Evolutionary conservation across 1,139 yeast genomes (phyloP).

Genomic region (Pichia sp.): DNA sequence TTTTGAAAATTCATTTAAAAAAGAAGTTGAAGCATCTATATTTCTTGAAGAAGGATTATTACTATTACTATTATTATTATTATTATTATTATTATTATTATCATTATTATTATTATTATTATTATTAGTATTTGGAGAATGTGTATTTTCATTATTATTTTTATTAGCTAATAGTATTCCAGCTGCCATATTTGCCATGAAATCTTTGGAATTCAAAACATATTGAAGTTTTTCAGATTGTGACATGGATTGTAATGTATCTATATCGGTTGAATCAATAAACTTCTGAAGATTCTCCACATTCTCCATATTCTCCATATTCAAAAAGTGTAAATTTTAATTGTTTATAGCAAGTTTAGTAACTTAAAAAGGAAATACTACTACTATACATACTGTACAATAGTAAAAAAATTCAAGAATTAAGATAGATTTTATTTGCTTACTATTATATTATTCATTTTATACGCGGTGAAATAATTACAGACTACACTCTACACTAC

Average conservation of each 20-base stretch:
- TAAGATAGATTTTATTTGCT: too few species aligned
- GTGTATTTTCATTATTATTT: background rate
- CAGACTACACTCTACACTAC: too few species aligned
- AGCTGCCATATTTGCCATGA: conserved; percentile 12
- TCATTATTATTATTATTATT: background rate
- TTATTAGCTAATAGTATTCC: background rate
- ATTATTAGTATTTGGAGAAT: background rate
- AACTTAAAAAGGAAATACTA: too few species aligned
- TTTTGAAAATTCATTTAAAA: conserved; percentile 5
- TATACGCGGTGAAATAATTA: too few species aligned
- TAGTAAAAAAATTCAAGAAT: too few species aligned
- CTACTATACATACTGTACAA: too few species aligned
- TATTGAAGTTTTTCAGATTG: conserved; percentile 17
- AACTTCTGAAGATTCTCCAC: conserved; percentile 10
- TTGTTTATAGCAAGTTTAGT: too few species aligned
- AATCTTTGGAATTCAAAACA: conserved; percentile 15
- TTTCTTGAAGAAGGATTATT: background rate
- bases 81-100: too few species aligned
- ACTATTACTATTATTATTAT: background rate
- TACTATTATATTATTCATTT: too few species aligned
- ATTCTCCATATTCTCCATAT: background rate
- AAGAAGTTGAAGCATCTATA: conserved; percentile 1
- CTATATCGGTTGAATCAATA: conserved; percentile 9
- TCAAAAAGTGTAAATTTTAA: too few species aligned
- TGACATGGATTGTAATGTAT: conserved; percentile 15